phyloP scores from a whole-genome alignment of 768 basidiomycete species.

The Lentinula sp. region DNA sequence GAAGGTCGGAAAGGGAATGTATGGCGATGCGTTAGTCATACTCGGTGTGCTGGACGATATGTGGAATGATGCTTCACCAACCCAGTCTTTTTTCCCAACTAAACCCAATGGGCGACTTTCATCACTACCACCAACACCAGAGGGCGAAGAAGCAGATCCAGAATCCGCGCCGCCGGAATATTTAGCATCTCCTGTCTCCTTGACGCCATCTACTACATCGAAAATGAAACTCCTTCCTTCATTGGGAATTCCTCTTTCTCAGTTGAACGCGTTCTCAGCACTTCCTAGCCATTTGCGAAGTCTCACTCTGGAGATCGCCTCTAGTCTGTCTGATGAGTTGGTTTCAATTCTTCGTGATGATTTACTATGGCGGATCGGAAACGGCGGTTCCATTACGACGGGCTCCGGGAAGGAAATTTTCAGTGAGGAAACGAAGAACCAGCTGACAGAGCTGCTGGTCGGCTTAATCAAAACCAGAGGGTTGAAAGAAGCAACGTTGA shows the following conservation, averaged over 20 bases:
- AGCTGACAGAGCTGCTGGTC: constrained; percentile 64
- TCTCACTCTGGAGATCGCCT: constrained; percentile 70
- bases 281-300: constrained; percentile 70
- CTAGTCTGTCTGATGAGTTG: constrained; percentile 72
- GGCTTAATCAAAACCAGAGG: constrained; percentile 74
- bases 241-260: constrained; percentile 54
- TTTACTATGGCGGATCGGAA: constrained; percentile 46
- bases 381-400: constrained; percentile 12
- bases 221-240: constrained; percentile 13
- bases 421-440: constrained; percentile 50
- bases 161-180: constrained; percentile 9
- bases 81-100: constrained; percentile 1
- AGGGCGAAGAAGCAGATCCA: constrained; percentile 20
- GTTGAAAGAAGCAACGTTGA: constrained; percentile 57
- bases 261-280: constrained; percentile 65
- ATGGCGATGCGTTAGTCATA: constrained; percentile 77
- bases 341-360: constrained; percentile 66
- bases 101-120: constrained; percentile 16
- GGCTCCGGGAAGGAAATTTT: constrained; percentile 17
- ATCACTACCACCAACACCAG: constrained; percentile 31
- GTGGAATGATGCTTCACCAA: constrained; percentile 32
- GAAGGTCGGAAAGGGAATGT: constrained; percentile 81
- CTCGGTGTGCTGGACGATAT: constrained; percentile 62
- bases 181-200: constrained; percentile 6
- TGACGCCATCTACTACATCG: constrained; percentile 7